Conservation (phyloP, 805 yeast genomes). For the Wickerhamiella shivajii region DNA sequence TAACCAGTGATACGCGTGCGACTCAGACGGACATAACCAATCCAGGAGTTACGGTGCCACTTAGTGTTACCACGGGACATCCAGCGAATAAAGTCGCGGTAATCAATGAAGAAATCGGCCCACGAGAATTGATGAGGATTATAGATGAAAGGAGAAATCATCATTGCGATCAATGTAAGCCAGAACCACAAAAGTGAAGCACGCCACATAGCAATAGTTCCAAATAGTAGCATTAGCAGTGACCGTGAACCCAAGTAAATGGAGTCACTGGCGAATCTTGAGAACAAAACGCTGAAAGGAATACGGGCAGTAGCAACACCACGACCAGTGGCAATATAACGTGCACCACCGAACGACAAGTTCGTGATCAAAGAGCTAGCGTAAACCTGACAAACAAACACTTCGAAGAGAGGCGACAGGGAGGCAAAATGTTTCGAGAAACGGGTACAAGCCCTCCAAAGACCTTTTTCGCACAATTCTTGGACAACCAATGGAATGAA, state of each 20-base stretch:
- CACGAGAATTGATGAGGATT: slow-evolving; percentile 97
- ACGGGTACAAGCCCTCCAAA: slow-evolving; percentile 56
- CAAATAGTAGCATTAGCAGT: slow-evolving; percentile 56
- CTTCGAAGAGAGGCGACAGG: slow-evolving; percentile 83
- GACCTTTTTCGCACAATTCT: slow-evolving; percentile 75
- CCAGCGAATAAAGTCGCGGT: slow-evolving; percentile 87
- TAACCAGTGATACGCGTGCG: slow-evolving; percentile 88
- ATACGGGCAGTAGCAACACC: slow-evolving; percentile 81
- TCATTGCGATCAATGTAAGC: slow-evolving; percentile 77
- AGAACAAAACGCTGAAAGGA: slow-evolving; percentile 55
- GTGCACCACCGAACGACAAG: slow-evolving; percentile 80
- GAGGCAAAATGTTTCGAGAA: slow-evolving; percentile 65
- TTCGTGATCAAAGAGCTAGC: slow-evolving; percentile 64
- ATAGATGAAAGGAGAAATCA: slow-evolving; percentile 86
- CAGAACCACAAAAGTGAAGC: slow-evolving; percentile 94
- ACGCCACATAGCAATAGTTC: slow-evolving; percentile 79
- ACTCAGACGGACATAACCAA: slow-evolving; percentile 52
- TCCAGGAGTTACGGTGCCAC: slow-evolving; percentile 66
- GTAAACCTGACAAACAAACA: slow-evolving; percentile 86
- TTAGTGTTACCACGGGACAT: slow-evolving; percentile 61
- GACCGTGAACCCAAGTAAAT: slow-evolving; percentile 66
- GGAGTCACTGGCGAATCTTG: slow-evolving; percentile 62
- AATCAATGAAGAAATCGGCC: slow-evolving; percentile 92
- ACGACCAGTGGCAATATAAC: slow-evolving; percentile 83
- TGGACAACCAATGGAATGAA: slow-evolving; percentile 79